Conservation (phyloP, 1,284 basidiomycete genomes). For the Ceratobasidium papillatum region DNA sequence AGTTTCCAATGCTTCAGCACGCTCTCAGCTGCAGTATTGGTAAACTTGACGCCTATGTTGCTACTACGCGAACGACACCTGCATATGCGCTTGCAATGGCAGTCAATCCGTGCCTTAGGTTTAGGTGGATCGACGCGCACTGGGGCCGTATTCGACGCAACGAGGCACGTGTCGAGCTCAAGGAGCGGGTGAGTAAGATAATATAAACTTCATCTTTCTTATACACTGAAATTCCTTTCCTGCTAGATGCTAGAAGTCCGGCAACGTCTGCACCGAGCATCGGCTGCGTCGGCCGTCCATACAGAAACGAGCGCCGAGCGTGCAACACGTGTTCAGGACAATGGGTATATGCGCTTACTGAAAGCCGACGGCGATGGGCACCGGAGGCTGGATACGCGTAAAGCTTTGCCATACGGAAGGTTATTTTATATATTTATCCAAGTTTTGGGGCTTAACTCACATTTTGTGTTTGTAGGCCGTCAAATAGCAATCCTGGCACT, state of each 20-base stretch:
- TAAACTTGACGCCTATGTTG: slow-evolving; percentile 3
- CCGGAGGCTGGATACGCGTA: not conserved
- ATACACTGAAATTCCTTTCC: not conserved
- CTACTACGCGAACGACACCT: not conserved
- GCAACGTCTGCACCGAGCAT: not conserved
- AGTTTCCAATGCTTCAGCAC: slow-evolving; percentile 2
- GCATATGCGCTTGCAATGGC: not conserved
- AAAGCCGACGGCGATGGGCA: not conserved
- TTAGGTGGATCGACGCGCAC: not conserved
- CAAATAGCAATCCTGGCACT: not conserved
- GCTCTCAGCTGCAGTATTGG: not conserved
- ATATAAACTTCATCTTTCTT: not conserved
- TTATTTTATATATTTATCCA: not conserved
- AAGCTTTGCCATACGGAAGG: not conserved
- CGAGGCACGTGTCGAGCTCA: not conserved
- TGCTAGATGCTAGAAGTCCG: not conserved
- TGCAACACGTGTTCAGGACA: not conserved
- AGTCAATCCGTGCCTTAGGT: slow-evolving; percentile 7
- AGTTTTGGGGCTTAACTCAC: not conserved
- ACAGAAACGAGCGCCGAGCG: not conserved
- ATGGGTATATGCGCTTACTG: slow-evolving; percentile 9
- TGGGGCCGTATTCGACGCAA: not conserved
- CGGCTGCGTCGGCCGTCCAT: not conserved
- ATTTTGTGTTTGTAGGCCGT: not conserved
- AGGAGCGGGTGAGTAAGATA: not conserved